Evolutionary conservation across 2,329 filamentous ascomycete species (phyloP).

Genomic region (Stagonosporopsis vannaccii): DNA sequence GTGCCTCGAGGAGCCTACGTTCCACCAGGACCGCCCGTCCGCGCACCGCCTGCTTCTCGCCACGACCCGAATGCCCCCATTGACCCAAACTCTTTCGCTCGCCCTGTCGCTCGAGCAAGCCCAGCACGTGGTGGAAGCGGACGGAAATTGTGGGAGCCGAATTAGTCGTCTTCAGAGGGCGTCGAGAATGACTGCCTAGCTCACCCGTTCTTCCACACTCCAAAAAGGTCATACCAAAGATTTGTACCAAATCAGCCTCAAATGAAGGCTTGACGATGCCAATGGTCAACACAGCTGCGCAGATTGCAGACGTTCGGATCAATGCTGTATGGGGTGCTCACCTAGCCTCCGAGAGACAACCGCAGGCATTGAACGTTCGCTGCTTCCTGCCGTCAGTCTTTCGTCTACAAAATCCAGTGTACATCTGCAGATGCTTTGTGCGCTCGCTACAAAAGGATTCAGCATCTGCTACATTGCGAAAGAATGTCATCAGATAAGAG

Average conservation of each 20-base stretch:
- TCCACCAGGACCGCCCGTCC: conserved; percentile 37
- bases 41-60: conserved; percentile 35
- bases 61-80: conserved; percentile 49
- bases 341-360: background rate
- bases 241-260: background rate
- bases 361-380: background rate
- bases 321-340: background rate
- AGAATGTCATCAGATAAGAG: background rate
- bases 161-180: conserved; percentile 29
- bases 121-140: conserved; percentile 42
- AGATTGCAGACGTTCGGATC: background rate
- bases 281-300: background rate
- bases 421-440: background rate
- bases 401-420: background rate
- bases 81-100: conserved; percentile 51
- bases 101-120: conserved; percentile 40
- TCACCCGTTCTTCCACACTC: conserved; percentile 1
- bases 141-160: conserved; percentile 52
- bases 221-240: background rate
- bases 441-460: background rate
- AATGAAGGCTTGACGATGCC: background rate
- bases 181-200: conserved; percentile 12
- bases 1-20: conserved; percentile 42
- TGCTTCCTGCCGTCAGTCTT: background rate
- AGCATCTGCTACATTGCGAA: background rate